Conservation (phyloP, 805 yeast species). For the Brettanomyces naardenensis region DNA sequence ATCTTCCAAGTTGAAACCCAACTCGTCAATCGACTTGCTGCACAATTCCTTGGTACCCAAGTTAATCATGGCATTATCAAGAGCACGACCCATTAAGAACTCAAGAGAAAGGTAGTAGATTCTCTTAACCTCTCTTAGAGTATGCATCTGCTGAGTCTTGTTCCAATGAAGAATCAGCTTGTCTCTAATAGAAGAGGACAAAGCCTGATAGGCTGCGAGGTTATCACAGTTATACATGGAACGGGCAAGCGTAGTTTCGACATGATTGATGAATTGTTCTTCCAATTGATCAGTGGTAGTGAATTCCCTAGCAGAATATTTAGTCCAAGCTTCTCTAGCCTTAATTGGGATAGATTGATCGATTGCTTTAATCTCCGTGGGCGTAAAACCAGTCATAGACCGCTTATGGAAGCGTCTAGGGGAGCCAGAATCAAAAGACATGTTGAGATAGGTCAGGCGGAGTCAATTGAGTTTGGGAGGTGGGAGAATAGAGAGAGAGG, state of each 20-base stretch:
- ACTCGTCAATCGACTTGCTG: conserved; percentile 47
- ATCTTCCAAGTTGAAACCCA: conserved; percentile 87
- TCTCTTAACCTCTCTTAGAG: conserved; percentile 75
- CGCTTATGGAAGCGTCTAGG: conserved; percentile 39
- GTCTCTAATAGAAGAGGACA: conserved; percentile 73
- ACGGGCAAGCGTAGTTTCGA: conserved; percentile 87
- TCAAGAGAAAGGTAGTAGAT: conserved; percentile 83
- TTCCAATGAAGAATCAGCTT: conserved; percentile 83
- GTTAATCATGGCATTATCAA: conserved; percentile 89
- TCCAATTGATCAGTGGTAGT: conserved; percentile 51
- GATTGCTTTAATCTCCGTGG: conserved; percentile 76
- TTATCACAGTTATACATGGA: conserved; percentile 88
- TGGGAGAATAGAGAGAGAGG: not conserved
- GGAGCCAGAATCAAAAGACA: not conserved
- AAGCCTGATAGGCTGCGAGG: conserved; percentile 87
- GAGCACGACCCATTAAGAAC: conserved; percentile 89
- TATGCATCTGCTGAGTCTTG: conserved; percentile 84
- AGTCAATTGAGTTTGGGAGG: not conserved
- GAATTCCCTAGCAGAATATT: conserved; percentile 50
- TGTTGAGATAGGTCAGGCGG: too few relatives aligned
- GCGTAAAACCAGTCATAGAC: conserved; percentile 85
- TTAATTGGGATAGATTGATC: conserved; percentile 76
- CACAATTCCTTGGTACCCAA: conserved; percentile 59
- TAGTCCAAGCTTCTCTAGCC: conserved; percentile 72
- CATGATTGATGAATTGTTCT: conserved; percentile 67